Conservation (phyloP, 2,329 filamentous ascomycete genomes). For the Exophiala bonariae region DNA sequence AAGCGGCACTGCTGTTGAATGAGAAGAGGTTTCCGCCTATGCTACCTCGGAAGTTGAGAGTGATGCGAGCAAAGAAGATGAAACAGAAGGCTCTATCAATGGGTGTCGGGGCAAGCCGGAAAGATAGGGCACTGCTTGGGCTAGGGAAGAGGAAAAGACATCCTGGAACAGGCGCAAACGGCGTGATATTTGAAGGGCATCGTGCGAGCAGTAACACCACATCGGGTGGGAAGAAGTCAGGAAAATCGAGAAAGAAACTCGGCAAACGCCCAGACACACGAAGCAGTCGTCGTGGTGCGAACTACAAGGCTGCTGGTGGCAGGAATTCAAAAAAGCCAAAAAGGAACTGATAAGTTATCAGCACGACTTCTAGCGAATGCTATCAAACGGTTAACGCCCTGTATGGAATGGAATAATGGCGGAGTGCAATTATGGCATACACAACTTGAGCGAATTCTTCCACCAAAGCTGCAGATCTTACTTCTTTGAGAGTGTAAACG, state of each 20-base stretch:
- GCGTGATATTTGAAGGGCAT: constrained; percentile 46
- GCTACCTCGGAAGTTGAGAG: constrained; percentile 83
- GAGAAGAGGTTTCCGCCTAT: constrained; percentile 92
- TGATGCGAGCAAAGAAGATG: constrained; percentile 74
- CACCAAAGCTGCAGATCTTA: too few species aligned
- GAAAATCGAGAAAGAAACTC: constrained; percentile 31
- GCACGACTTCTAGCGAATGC: too few species aligned
- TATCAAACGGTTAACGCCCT: too few species aligned
- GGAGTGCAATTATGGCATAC: too few species aligned
- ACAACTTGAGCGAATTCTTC: too few species aligned
- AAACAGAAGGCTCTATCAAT: constrained; percentile 28
- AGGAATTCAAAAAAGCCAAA: constrained; percentile 23
- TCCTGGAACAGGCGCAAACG: background rate
- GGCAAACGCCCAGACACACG: constrained; percentile 33
- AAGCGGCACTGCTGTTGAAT: constrained; percentile 83
- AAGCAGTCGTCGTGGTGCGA: constrained; percentile 43
- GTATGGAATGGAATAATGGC: too few species aligned
- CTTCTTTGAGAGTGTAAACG: too few species aligned
- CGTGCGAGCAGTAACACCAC: constrained; percentile 40
- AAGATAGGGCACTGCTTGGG: constrained; percentile 14
- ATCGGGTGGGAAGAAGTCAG: constrained; percentile 32
- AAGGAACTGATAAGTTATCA: too few species aligned
- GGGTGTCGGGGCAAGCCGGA: constrained; percentile 30
- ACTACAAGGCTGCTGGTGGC: constrained; percentile 41
- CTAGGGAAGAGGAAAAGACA: background rate